phyloP scores from a whole-genome alignment of 2,329 filamentous ascomycete species.

The Cladophialophora carrionii region DNA sequence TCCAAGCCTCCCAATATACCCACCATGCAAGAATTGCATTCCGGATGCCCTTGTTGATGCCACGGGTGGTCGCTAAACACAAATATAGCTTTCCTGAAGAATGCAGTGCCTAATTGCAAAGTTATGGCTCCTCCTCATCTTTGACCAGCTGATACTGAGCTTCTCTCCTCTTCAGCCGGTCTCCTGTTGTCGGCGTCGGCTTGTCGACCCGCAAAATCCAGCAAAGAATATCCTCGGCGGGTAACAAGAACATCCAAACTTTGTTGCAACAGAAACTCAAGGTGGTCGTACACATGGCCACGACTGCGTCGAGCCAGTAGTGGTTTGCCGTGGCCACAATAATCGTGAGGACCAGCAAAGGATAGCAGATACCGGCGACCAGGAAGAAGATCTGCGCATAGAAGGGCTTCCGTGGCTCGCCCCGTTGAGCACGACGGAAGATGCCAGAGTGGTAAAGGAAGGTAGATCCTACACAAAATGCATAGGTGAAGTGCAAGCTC shows the following conservation, averaged over 20 bases:
- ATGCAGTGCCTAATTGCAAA: constrained; percentile 1
- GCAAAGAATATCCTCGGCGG: constrained; percentile 56
- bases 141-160: constrained; percentile 26
- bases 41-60: neutral
- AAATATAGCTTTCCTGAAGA: neutral
- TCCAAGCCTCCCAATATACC: neutral
- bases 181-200: constrained; percentile 57
- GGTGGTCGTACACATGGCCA: constrained; percentile 55
- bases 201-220: constrained; percentile 57
- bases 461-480: constrained; percentile 59
- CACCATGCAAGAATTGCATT: neutral
- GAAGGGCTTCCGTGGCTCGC: constrained; percentile 47
- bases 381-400: constrained; percentile 45
- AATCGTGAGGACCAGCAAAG: constrained; percentile 53
- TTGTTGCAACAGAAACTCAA: constrained; percentile 55
- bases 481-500: constrained; percentile 60
- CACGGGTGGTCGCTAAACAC: neutral
- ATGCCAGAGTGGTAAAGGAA: constrained; percentile 59
- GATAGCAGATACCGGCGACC: constrained; percentile 55
- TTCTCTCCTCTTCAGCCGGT: constrained; percentile 46
- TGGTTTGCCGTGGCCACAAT: constrained; percentile 64
- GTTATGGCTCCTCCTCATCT: constrained; percentile 28
- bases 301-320: constrained; percentile 60
- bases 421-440: constrained; percentile 50
- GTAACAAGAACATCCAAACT: constrained; percentile 56